Evolutionary conservation across 371 early-diverging fungal genomes (phyloP), one percentile per base, ranked within the genome.

Genomic region (Fennellomyces sp.): DNA sequence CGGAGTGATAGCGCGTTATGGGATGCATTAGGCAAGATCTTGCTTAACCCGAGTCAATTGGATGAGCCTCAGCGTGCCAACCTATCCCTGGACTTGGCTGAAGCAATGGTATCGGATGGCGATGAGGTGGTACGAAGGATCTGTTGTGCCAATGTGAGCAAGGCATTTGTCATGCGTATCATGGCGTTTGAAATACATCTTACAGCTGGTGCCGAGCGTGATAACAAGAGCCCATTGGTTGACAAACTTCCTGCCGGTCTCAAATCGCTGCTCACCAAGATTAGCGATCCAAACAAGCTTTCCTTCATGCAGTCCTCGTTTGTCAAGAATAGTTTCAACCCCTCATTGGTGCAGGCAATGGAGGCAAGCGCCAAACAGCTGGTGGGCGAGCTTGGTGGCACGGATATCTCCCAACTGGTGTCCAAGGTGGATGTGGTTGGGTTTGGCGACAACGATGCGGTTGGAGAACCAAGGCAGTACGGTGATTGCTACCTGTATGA

Each of bases 1-100:
- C 76, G 80, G 12, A 75, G 70, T 25, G 80, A 80, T 39, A 68
- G 64, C 36, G 72, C 70, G 1, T 53, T 80, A 10, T 80, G 80
- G 80, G 69, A 69, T 31, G 60, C 57, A 5, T 54, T 80, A 13
- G 77, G 67, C 19, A 65, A 69, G 45, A 68, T 80, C 28, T 29
- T 80, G 42, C 56, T 80, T 10, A 76, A 73, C 29, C 70, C 69
- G 23, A 60, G 39, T 12, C 56, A 49, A 26, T 45, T 61, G 25
- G 58, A 65, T n/a, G 30, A 65, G 10, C 26, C 68, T 12, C 26
- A 41, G 19, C 21, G 45, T 17, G 5, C 28, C 4, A 47, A 51
- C 11, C 15, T 56, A 10, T 39, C 12, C 7, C n/a, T 51, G 35
- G 63, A 60, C 17, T 2, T 41, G 12, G 23, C 56, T n/a, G 11